phyloP scores from a whole-genome alignment of 2,329 filamentous ascomycete species.

The Fusarium veterinarium region DNA sequence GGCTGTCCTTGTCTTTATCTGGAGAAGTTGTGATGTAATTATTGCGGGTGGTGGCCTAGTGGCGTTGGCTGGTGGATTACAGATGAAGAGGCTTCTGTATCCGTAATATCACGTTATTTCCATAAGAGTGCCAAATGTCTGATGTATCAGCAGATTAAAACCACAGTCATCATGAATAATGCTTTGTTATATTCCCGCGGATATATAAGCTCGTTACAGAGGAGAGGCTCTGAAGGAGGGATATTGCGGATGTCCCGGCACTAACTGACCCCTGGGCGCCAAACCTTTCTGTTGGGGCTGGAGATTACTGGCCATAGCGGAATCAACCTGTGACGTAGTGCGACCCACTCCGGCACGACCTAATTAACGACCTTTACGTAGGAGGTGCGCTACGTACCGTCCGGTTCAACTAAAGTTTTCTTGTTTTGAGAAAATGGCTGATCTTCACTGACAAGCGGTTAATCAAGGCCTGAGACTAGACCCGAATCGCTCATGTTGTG shows the following conservation, averaged over 20 bases:
- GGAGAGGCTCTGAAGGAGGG: neutral
- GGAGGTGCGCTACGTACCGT: neutral
- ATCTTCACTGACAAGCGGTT: conserved; percentile 9
- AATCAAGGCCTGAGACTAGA: conserved; percentile 10
- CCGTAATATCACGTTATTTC: neutral
- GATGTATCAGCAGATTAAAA: neutral
- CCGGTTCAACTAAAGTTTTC: neutral
- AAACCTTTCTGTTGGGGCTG: conserved; percentile 8
- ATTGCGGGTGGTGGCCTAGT: neutral
- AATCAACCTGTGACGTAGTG: conserved; percentile 9
- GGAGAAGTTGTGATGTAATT: conserved; percentile 11
- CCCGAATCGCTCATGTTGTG: conserved; percentile 5
- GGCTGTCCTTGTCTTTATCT: neutral
- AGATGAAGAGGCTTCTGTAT: neutral
- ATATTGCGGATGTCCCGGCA: conserved; percentile 6
- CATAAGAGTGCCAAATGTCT: neutral
- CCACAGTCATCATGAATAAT: neutral
- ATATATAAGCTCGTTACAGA: neutral
- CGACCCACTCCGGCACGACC: neutral
- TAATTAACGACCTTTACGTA: neutral
- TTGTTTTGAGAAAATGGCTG: neutral
- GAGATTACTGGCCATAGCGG: conserved; percentile 13
- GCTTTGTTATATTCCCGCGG: neutral
- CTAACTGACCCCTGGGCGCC: neutral
- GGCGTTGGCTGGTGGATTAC: conserved; percentile 1